phyloP scores from a whole-genome alignment of 2,329 filamentous ascomycete species.

The Neonectria ditissima region DNA sequence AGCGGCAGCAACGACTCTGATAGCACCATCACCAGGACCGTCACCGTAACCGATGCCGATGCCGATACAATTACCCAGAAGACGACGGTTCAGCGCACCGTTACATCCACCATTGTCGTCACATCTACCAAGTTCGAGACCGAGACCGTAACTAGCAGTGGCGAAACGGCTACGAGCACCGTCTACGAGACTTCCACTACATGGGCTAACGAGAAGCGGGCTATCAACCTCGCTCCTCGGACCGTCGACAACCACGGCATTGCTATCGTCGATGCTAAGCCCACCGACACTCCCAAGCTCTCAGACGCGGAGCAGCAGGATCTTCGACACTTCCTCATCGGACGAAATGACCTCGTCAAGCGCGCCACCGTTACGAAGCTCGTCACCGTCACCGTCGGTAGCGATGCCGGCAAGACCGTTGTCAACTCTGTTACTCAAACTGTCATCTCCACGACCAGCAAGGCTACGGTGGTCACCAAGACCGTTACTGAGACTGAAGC shows the following conservation, averaged over 20 bases:
- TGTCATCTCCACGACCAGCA: constrained; percentile 49
- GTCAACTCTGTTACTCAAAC: constrained; percentile 47
- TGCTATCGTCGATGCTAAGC: constrained; percentile 27
- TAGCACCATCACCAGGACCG: constrained; percentile 46
- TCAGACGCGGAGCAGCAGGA: constrained; percentile 34
- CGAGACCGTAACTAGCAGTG: constrained; percentile 51
- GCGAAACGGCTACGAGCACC: constrained; percentile 51
- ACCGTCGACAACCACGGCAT: constrained; percentile 36
- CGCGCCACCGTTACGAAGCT: constrained; percentile 50
- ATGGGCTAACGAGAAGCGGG: constrained; percentile 50
- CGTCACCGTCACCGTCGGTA: constrained; percentile 49
- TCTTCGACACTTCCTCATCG: constrained; percentile 29
- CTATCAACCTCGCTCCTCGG: constrained; percentile 44
- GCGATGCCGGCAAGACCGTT: constrained; percentile 40
- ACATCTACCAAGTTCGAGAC: constrained; percentile 52
- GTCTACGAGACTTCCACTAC: constrained; percentile 51
- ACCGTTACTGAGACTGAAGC: constrained; percentile 50
- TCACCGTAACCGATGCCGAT: constrained; percentile 46
- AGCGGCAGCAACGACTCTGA: constrained; percentile 34
- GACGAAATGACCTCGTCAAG: constrained; percentile 46
- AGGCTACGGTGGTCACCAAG: constrained; percentile 44
- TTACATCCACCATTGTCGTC: constrained; percentile 49
- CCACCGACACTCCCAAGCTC: constrained; percentile 34
- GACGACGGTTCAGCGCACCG: constrained; percentile 46
- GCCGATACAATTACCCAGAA: constrained; percentile 45